These are phyloP conservation scores for Aspergillus spinulosporus DNA, from an alignment of 2,329 filamentous ascomycete species.

Conservation along the genomic window DNA sequence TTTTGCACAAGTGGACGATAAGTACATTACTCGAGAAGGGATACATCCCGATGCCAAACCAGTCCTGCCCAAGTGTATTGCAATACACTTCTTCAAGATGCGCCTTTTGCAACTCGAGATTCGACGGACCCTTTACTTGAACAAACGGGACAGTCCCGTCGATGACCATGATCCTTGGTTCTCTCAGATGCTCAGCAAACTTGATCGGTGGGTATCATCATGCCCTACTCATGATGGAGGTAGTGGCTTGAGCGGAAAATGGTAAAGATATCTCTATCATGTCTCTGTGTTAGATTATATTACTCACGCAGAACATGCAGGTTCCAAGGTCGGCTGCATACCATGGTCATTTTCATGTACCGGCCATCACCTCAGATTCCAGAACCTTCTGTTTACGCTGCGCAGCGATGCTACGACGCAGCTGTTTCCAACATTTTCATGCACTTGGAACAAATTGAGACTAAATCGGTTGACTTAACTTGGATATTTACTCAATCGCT, in stretches of 20 bases:
- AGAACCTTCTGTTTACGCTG: conserved; percentile 76
- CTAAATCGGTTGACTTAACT: conserved; percentile 76
- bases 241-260: conserved; percentile 73
- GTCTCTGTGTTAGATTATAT: not conserved
- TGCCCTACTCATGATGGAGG: conserved; percentile 71
- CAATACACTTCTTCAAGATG: conserved; percentile 94
- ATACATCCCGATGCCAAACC: conserved; percentile 68
- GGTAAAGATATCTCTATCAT: conserved; percentile 55
- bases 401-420: conserved; percentile 78
- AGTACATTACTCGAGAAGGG: conserved; percentile 75
- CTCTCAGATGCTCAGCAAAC: conserved; percentile 70
- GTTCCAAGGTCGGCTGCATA: conserved; percentile 72
- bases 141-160: conserved; percentile 72
- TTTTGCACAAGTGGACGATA: conserved; percentile 78
- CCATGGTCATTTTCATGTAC: conserved; percentile 84
- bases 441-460: conserved; percentile 76
- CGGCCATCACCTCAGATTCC: conserved; percentile 90
- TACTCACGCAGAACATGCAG: conserved; percentile 33
- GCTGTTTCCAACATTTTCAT: conserved; percentile 78
- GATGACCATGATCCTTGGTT: conserved; percentile 89
- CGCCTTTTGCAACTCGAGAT: conserved; percentile 84
- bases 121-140: conserved; percentile 79
- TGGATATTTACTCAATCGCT: conserved; percentile 90
- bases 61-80: conserved; percentile 80
- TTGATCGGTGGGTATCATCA: conserved; percentile 75